These are phyloP conservation scores for Apodospora peruviana DNA, from an alignment of 495 filamentous ascomycete genomes.

Conservation along the genomic window DNA sequence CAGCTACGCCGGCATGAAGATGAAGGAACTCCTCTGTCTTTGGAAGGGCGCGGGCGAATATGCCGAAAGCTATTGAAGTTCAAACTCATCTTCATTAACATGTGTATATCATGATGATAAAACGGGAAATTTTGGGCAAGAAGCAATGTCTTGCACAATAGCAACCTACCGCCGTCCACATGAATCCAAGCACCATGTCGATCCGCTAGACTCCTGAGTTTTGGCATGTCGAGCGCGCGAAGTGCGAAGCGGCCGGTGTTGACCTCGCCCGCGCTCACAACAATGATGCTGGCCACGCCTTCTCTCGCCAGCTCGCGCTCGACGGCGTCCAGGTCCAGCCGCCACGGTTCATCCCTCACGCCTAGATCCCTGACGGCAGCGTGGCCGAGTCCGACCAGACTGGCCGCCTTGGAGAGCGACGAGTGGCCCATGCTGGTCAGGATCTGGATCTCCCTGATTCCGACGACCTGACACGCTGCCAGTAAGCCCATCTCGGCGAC, in stretches of 20 bases:
- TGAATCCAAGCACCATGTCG: conserved; percentile 80
- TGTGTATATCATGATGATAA: not conserved
- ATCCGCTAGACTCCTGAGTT: conserved; percentile 64
- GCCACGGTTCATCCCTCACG: conserved; percentile 51
- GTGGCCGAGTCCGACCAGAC: conserved; percentile 74
- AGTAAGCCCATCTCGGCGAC: conserved; percentile 67
- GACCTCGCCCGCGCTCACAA: conserved; percentile 78
- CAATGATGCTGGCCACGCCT: conserved; percentile 64
- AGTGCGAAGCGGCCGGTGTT: conserved; percentile 86
- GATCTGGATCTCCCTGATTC: conserved; percentile 63
- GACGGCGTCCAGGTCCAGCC: conserved; percentile 57
- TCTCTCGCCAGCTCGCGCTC: conserved; percentile 42
- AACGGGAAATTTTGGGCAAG: not conserved
- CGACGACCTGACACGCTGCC: conserved; percentile 56
- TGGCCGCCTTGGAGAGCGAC: conserved; percentile 75
- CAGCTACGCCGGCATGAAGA: conserved; percentile 51
- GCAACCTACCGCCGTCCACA: conserved; percentile 63
- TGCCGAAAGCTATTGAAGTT: conserved; percentile 62
- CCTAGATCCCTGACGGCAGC: conserved; percentile 56
- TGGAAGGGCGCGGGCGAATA: conserved; percentile 67
- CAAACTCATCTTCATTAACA: conserved; percentile 3
- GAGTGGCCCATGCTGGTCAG: conserved; percentile 80
- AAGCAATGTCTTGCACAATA: not conserved
- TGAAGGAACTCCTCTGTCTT: conserved; percentile 52
- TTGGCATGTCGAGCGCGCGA: conserved; percentile 51